Evolutionary conservation across 371 early-diverging fungal genomes (phyloP).

Genomic region (Coemansia sp.): DNA sequence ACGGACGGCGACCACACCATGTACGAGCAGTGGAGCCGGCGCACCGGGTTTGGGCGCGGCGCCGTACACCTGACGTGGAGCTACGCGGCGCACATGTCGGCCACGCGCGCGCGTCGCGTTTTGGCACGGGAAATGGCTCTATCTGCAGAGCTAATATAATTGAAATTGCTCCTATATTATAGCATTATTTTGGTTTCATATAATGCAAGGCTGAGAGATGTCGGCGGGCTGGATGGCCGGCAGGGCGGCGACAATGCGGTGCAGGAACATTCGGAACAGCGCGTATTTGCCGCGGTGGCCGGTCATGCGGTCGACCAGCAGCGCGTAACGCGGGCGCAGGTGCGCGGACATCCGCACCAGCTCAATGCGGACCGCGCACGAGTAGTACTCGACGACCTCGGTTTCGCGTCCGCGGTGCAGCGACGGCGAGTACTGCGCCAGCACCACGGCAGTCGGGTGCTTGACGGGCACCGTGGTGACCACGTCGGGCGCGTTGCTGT

Average conservation of each 20-base stretch:
- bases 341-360: conserved; percentile 36
- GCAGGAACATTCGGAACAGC: conserved; percentile 39
- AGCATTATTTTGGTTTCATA: too few relatives aligned
- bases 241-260: conserved; percentile 36
- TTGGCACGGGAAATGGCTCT: too few relatives aligned
- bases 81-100: conserved; percentile 58
- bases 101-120: conserved; percentile 7
- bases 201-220: too few relatives aligned
- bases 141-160: too few relatives aligned
- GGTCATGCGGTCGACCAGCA: conserved; percentile 46
- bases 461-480: conserved; percentile 37
- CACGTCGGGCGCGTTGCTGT: background rate
- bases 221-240: conserved; percentile 9
- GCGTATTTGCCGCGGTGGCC: conserved; percentile 49
- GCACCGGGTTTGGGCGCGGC: conserved; percentile 62
- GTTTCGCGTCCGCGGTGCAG: conserved; percentile 45
- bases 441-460: conserved; percentile 25
- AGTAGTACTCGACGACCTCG: conserved; percentile 53
- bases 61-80: conserved; percentile 78
- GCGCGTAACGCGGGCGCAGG: conserved; percentile 32
- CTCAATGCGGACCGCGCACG: conserved; percentile 49
- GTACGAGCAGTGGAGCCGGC: conserved; percentile 66
- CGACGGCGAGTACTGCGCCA: conserved; percentile 52
- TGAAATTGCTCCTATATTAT: too few relatives aligned
- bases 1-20: conserved; percentile 57